Conservation (phyloP, 129 eudicot genomes). For the Dittrichia graveolens region DNA sequence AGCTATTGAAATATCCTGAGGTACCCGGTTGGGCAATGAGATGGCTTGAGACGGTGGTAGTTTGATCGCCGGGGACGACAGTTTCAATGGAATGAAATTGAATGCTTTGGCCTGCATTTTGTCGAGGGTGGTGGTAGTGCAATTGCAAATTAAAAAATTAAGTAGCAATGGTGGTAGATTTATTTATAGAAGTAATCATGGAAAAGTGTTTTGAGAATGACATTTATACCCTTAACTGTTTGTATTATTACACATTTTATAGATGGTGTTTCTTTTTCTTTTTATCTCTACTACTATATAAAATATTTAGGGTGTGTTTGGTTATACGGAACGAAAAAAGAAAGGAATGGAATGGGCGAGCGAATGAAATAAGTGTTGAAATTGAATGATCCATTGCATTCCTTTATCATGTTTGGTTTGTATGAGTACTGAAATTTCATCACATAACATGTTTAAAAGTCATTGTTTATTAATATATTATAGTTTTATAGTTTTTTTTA, state of each 20-base stretch:
- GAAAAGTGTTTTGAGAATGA: background rate
- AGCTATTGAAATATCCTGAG: slow-evolving; percentile 44
- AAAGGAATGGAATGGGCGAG: too few relatives aligned
- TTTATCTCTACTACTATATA: background rate
- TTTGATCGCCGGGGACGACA: slow-evolving; percentile 37
- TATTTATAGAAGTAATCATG: slow-evolving; percentile 22
- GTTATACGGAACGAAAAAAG: too few relatives aligned
- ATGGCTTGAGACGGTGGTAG: slow-evolving; percentile 36
- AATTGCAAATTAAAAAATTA: slow-evolving; percentile 18
- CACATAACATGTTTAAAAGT: too few relatives aligned
- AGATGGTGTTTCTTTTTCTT: background rate
- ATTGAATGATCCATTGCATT: too few relatives aligned
- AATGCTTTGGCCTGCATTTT: slow-evolving; percentile 68
- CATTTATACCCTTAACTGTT: slow-evolving; percentile 19
- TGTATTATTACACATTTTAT: background rate
- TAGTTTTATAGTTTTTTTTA: too few relatives aligned
- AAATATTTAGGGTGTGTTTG: too few relatives aligned
- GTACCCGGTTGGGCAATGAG: slow-evolving; percentile 31
- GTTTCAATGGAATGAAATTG: slow-evolving; percentile 43
- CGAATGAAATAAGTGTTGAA: too few relatives aligned
- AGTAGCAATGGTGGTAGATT: slow-evolving; percentile 27
- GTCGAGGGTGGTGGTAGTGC: slow-evolving; percentile 10
- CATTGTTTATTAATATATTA: too few relatives aligned
- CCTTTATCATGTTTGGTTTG: too few relatives aligned
- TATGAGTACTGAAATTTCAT: too few relatives aligned